Percentiles rank a stretch among this genome's conserved stretches.
Conservation (phyloP, 2,329 filamentous ascomycete genomes). For the Fusarium subglutinans region DNA sequence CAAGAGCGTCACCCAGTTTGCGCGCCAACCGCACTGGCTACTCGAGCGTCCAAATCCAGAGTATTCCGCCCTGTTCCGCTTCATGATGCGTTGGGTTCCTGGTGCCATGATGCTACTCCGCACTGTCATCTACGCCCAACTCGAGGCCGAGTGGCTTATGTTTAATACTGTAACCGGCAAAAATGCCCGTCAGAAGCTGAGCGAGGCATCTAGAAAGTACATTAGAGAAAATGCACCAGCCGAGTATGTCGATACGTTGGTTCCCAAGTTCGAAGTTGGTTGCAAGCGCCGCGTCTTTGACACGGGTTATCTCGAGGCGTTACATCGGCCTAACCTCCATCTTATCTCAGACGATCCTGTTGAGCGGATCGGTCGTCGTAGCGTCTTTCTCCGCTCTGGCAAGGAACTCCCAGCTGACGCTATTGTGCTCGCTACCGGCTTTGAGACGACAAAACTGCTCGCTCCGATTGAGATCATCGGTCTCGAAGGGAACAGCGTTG, state of each 20-base stretch:
- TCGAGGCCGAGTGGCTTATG: not conserved
- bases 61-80: not conserved
- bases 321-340: not conserved
- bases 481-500: not conserved
- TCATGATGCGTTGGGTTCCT: not conserved
- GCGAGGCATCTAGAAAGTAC: not conserved
- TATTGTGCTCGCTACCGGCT: not conserved
- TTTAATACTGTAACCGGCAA: not conserved
- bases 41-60: not conserved
- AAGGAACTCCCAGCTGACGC: not conserved
- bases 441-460: not conserved
- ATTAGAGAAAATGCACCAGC: not conserved
- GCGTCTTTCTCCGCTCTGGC: not conserved
- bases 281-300: not conserved
- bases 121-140: not conserved
- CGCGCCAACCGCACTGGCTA: not conserved
- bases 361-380: not conserved
- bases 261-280: not conserved
- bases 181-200: not conserved
- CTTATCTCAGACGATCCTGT: not conserved
- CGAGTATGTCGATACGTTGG: not conserved
- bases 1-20: not conserved
- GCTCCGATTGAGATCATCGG: not conserved
- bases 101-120: not conserved
- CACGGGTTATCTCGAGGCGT: not conserved